Conservation (phyloP, 495 filamentous ascomycete species). For the Neurospora tetraspora region DNA sequence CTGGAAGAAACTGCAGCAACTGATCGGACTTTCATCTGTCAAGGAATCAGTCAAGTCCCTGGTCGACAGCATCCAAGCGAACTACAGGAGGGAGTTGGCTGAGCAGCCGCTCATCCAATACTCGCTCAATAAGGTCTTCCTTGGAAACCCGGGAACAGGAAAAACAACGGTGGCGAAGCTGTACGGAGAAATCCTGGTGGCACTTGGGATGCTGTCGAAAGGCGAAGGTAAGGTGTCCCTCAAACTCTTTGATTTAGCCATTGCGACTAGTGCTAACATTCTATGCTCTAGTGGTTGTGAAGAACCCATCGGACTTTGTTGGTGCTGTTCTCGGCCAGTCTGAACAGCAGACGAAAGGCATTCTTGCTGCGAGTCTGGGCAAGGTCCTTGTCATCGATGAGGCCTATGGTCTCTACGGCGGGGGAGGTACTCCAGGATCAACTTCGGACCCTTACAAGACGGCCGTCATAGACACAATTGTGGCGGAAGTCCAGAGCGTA, state of each 20-base stretch:
- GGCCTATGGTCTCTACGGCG: constrained; percentile 48
- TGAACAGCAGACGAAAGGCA: constrained; percentile 61
- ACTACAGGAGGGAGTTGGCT: constrained; percentile 52
- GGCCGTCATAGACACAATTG: constrained; percentile 68
- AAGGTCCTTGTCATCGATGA: constrained; percentile 76
- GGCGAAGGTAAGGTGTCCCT: constrained; percentile 43
- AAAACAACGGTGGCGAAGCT: constrained; percentile 71
- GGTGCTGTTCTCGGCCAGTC: constrained; percentile 54
- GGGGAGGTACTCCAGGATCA: constrained; percentile 7
- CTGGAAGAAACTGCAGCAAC: constrained; percentile 48
- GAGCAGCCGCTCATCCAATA: constrained; percentile 47
- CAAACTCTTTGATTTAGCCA: neutral
- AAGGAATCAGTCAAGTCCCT: constrained; percentile 51
- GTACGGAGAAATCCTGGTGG: constrained; percentile 55
- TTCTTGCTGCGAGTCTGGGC: constrained; percentile 52
- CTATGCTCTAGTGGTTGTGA: constrained; percentile 39
- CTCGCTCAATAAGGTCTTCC: constrained; percentile 60
- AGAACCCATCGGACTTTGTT: constrained; percentile 67
- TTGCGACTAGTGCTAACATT: neutral
- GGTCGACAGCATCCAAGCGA: constrained; percentile 47
- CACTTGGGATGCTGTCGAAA: constrained; percentile 50
- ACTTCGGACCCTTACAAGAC: constrained; percentile 48
- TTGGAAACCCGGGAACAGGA: constrained; percentile 63
- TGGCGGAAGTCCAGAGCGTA: constrained; percentile 68
- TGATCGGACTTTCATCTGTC: constrained; percentile 53